phyloP scores from a whole-genome alignment of 345 rosid genomes.

The Balakata baccata region DNA sequence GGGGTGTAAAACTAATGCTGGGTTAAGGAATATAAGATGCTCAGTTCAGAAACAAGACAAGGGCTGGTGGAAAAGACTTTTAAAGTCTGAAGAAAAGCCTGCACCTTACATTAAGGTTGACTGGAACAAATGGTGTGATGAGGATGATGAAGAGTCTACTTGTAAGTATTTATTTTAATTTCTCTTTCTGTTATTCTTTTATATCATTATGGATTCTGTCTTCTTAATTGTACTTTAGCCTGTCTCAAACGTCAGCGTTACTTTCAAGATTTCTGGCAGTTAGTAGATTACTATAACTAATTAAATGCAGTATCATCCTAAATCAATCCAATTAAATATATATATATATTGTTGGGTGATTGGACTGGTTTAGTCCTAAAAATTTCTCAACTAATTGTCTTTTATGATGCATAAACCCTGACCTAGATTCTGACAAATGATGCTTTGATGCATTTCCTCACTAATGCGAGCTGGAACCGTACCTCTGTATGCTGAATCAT shows the following conservation, averaged over 20 bases:
- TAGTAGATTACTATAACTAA: neutral
- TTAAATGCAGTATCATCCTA: too few species aligned
- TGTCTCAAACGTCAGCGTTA: neutral
- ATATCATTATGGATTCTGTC: neutral
- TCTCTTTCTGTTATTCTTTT: neutral
- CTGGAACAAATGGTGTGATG: constrained; percentile 99
- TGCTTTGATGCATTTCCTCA: neutral
- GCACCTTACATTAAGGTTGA: constrained; percentile 98
- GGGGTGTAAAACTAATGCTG: constrained; percentile 74
- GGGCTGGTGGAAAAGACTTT: constrained; percentile 89
- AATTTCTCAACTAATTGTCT: too few species aligned
- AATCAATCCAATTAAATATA: too few species aligned
- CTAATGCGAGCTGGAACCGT: too few species aligned
- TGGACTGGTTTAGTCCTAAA: too few species aligned
- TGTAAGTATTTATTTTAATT: constrained; percentile 45
- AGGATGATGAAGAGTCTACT: constrained; percentile 64
- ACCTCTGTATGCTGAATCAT: neutral
- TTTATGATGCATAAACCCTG: neutral
- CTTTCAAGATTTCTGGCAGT: neutral
- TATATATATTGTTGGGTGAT: too few species aligned
- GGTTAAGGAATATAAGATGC: constrained; percentile 83
- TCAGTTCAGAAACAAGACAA: constrained; percentile 75
- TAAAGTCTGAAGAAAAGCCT: constrained; percentile 80
- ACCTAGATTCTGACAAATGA: neutral
- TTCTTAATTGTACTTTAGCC: neutral